These are phyloP conservation scores for Colletotrichum orbiculare DNA, from an alignment of 2,329 filamentous ascomycete genomes.

Conservation along the genomic window DNA sequence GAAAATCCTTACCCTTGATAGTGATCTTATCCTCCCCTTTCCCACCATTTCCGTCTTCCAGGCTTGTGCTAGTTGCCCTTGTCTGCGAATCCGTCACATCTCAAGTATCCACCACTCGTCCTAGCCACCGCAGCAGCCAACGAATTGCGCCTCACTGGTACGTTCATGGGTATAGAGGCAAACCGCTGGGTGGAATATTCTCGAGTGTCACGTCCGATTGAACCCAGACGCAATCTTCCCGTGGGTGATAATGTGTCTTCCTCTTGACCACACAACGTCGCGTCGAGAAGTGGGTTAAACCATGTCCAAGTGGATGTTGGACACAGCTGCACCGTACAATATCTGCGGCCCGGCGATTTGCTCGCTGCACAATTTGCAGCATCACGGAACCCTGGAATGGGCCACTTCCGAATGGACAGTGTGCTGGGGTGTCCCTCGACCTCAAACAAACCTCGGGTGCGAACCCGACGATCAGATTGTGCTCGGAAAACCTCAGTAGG, in stretches of 20 bases:
- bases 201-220: neutral
- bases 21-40: no score
- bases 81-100: no score
- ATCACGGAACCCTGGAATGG: slow-evolving; percentile 18
- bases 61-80: no score
- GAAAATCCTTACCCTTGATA: no score
- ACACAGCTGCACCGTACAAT: slow-evolving; percentile 4
- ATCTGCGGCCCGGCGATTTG: neutral
- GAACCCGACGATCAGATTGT: slow-evolving; percentile 27
- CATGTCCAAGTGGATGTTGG: slow-evolving; percentile 27
- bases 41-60: no score
- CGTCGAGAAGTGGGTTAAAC: slow-evolving; percentile 13
- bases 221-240: slow-evolving; percentile 1
- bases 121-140: no score
- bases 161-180: no score
- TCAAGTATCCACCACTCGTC: no score
- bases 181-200: neutral
- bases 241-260: neutral
- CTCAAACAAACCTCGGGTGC: slow-evolving; percentile 8
- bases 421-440: slow-evolving; percentile 16
- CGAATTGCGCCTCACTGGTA: no score
- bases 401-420: slow-evolving; percentile 1
- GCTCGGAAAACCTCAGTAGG: slow-evolving; percentile 7
- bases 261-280: slow-evolving; percentile 6
- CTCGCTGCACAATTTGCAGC: slow-evolving; percentile 18